These are phyloP conservation scores for Hypoxylon cercidicola DNA, from an alignment of 495 filamentous ascomycete genomes.

Conservation along the genomic window DNA sequence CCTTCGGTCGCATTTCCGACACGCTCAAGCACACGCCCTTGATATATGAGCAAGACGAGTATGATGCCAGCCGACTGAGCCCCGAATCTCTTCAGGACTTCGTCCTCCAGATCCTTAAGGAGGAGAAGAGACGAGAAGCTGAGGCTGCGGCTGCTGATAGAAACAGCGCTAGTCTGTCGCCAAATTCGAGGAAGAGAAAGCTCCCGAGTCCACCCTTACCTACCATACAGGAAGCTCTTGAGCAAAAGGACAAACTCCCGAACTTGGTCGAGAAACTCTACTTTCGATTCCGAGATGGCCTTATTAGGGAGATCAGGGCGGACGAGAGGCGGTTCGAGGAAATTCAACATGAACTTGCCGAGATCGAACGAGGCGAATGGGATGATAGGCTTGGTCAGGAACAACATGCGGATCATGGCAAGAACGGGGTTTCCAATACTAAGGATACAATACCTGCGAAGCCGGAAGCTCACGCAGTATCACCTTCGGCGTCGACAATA, in stretches of 20 bases:
- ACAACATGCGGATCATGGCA: slow-evolving; percentile 24
- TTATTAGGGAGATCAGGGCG: slow-evolving; percentile 74
- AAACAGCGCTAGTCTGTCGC: slow-evolving; percentile 49
- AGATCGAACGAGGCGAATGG: slow-evolving; percentile 65
- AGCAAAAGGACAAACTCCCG: slow-evolving; percentile 73
- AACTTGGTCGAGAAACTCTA: slow-evolving; percentile 77
- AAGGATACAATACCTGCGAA: slow-evolving; percentile 27
- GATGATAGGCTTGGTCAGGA: slow-evolving; percentile 45
- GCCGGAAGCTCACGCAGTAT: slow-evolving; percentile 26
- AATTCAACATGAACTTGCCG: slow-evolving; percentile 72
- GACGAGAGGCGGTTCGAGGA: slow-evolving; percentile 75
- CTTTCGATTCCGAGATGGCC: slow-evolving; percentile 72
- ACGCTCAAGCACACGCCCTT: slow-evolving; percentile 75
- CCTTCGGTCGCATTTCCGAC: slow-evolving; percentile 78
- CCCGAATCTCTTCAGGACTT: slow-evolving; percentile 81
- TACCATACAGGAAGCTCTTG: slow-evolving; percentile 69
- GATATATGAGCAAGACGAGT: slow-evolving; percentile 72
- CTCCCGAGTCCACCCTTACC: slow-evolving; percentile 71
- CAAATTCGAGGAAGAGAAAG: slow-evolving; percentile 77
- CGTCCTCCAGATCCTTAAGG: slow-evolving; percentile 78
- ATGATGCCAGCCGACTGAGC: slow-evolving; percentile 76
- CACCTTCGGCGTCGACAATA: slow-evolving; percentile 25
- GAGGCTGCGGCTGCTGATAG: slow-evolving; percentile 48
- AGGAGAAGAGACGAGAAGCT: slow-evolving; percentile 67
- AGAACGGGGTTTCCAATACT: slow-evolving; percentile 33